These are phyloP conservation scores for Eremothecium coryli DNA, from an alignment of 1,139 yeast species.

Conservation along the genomic window DNA sequence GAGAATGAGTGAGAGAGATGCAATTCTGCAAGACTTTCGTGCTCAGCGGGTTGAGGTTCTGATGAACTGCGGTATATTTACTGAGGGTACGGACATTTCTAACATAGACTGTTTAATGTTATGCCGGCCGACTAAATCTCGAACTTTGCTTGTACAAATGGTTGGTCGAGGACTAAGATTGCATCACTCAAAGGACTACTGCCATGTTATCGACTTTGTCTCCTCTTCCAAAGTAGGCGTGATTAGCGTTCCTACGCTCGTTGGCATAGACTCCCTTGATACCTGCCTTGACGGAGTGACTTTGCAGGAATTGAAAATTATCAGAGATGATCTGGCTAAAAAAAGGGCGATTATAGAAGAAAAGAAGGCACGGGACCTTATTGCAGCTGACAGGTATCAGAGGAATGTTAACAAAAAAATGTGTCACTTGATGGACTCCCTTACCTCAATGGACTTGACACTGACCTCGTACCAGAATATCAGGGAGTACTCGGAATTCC, in stretches of 20 bases:
- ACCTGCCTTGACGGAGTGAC: conserved; percentile 32
- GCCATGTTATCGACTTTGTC: conserved; percentile 73
- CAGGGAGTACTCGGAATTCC: conserved; percentile 20
- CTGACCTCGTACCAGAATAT: conserved; percentile 28
- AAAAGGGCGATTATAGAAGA: conserved; percentile 6
- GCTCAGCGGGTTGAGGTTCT: conserved; percentile 59
- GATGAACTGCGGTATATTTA: conserved; percentile 81
- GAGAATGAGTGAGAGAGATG: conserved; percentile 41
- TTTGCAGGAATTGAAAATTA: conserved; percentile 26
- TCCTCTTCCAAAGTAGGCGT: conserved; percentile 53
- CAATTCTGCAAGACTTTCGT: conserved; percentile 49
- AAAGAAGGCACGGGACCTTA: conserved; percentile 6
- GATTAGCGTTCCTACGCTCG: conserved; percentile 51
- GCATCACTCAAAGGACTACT: conserved; percentile 49
- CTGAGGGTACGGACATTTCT: conserved; percentile 95
- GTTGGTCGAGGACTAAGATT: conserved; percentile 79
- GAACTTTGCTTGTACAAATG: conserved; percentile 72
- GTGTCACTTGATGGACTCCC: conserved; percentile 5
- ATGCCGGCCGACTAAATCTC: conserved; percentile 74
- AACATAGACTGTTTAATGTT: conserved; percentile 73
- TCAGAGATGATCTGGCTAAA: conserved; percentile 29
- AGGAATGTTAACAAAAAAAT: conserved; percentile 6
- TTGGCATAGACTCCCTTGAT: conserved; percentile 36
- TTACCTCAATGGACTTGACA: conserved; percentile 24
- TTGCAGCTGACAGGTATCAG: no score